phyloP scores from a whole-genome alignment of 140 eudicot species.

The Senecio squalidus region DNA sequence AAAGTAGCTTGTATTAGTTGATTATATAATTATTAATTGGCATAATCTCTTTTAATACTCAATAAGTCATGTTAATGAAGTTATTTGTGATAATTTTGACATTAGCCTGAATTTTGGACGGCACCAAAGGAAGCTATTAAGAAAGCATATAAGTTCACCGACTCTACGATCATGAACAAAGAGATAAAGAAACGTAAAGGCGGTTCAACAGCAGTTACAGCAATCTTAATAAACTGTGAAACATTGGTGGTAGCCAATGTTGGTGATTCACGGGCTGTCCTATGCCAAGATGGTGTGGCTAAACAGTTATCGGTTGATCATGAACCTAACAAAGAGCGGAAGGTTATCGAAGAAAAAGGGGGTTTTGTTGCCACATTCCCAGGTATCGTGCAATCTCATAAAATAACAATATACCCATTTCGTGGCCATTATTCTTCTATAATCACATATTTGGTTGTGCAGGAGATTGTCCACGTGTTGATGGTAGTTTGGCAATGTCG shows the following conservation, averaged over 20 bases:
- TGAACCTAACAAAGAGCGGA: conserved; percentile 69
- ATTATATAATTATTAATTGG: too few relatives aligned
- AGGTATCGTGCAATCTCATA: conserved; percentile 30
- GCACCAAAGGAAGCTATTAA: conserved; percentile 60
- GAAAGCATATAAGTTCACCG: conserved; percentile 63
- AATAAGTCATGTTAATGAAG: neutral
- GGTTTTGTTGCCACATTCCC: conserved; percentile 70
- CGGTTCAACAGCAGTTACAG: conserved; percentile 85
- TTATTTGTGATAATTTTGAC: neutral
- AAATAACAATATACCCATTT: neutral
- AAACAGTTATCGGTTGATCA: conserved; percentile 81
- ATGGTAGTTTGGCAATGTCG: conserved; percentile 79
- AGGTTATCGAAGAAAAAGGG: conserved; percentile 59
- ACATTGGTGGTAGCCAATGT: conserved; percentile 81
- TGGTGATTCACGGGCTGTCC: conserved; percentile 88
- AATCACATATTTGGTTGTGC: neutral
- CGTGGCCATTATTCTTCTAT: neutral
- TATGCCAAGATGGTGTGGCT: conserved; percentile 71
- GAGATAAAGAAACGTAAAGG: conserved; percentile 63
- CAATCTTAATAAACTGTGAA: conserved; percentile 63
- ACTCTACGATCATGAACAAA: conserved; percentile 54
- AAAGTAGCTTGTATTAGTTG: too few relatives aligned
- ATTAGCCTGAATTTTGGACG: conserved; percentile 72
- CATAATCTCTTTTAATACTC: too few relatives aligned
- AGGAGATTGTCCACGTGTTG: conserved; percentile 92